A percentile compares a stretch with the other conserved stretches of the same genome.
Conservation (phyloP, 192 early-diverging fungal species). For the Rhizoclosmatium globosum region DNA sequence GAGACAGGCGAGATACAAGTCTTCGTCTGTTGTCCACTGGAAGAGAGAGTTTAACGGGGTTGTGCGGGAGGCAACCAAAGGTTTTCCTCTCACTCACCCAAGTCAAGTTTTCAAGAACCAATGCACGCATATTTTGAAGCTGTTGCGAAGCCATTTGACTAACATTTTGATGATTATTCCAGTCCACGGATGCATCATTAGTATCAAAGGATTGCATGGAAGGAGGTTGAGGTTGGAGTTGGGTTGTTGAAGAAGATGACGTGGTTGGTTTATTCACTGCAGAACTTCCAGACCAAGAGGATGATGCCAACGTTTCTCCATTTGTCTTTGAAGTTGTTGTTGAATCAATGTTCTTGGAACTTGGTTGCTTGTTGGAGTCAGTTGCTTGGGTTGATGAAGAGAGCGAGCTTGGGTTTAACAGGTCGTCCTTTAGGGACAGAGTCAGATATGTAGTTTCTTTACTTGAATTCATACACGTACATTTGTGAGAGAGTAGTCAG, state of each 20-base stretch:
- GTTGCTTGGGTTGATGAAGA: neutral
- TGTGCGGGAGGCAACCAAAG: neutral
- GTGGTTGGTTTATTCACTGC: neutral
- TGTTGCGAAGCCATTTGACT: neutral
- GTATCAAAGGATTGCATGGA: neutral
- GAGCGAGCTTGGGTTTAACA: neutral
- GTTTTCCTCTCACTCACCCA: slow-evolving; percentile 7
- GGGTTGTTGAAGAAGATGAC: neutral
- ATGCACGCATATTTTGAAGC: slow-evolving; percentile 13
- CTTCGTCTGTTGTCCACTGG: slow-evolving; percentile 31
- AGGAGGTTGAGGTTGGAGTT: neutral
- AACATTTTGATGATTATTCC: neutral
- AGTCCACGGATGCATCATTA: neutral
- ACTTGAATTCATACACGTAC: neutral
- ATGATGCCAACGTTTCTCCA: neutral
- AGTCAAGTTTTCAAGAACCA: slow-evolving; percentile 20
- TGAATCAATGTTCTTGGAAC: neutral
- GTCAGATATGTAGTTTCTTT: neutral
- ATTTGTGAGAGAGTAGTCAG: slow-evolving; percentile 4
- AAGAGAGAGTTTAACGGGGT: neutral
- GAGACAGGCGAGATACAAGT: slow-evolving; percentile 12
- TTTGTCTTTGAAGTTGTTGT: neutral
- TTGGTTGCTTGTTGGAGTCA: neutral
- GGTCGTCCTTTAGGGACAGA: slow-evolving; percentile 7
- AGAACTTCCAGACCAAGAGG: neutral